phyloP scores from a whole-genome alignment of 257 asterid genomes.

The Scutellaria barbata region DNA sequence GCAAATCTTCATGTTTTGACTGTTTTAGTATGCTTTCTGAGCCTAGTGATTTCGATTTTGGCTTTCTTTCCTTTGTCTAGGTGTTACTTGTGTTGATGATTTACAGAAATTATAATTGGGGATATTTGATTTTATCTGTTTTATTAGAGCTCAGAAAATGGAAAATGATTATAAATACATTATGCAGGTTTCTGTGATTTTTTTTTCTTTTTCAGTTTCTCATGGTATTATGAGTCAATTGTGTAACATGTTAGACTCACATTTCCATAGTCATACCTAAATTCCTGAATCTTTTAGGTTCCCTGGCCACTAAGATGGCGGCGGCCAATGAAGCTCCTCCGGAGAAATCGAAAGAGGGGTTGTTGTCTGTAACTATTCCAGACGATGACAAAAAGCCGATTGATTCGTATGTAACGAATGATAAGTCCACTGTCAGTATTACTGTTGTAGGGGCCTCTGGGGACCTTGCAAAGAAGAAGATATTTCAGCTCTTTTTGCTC shows the following conservation, averaged over 20 bases:
- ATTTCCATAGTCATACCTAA: conserved; percentile 30
- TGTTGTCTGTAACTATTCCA: conserved; percentile 45
- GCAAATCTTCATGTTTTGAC: not conserved
- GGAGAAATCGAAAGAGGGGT: conserved; percentile 51
- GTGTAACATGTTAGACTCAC: conserved; percentile 19
- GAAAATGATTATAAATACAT: not conserved
- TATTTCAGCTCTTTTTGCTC: conserved; percentile 97
- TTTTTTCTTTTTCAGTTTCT: not conserved
- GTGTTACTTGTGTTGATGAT: conserved; percentile 10
- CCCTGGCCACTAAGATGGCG: conserved; percentile 35
- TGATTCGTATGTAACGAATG: conserved; percentile 35
- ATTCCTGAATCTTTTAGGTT: conserved; percentile 31
- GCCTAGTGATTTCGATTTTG: conserved; percentile 20
- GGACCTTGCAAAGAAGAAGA: conserved; percentile 98
- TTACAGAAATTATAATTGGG: not conserved
- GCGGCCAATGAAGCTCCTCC: conserved; percentile 41
- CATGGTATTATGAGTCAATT: not conserved
- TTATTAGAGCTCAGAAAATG: not conserved
- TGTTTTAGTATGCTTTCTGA: conserved; percentile 12
- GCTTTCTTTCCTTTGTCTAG: not conserved
- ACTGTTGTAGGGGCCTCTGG: conserved; percentile 99
- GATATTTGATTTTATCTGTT: not conserved
- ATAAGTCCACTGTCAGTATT: conserved; percentile 73
- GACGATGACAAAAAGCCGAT: conserved; percentile 37
- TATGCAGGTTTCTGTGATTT: not conserved